Evolutionary conservation across 352 stramenopile species (phyloP).

Genomic region (Pythium monospermum): DNA sequence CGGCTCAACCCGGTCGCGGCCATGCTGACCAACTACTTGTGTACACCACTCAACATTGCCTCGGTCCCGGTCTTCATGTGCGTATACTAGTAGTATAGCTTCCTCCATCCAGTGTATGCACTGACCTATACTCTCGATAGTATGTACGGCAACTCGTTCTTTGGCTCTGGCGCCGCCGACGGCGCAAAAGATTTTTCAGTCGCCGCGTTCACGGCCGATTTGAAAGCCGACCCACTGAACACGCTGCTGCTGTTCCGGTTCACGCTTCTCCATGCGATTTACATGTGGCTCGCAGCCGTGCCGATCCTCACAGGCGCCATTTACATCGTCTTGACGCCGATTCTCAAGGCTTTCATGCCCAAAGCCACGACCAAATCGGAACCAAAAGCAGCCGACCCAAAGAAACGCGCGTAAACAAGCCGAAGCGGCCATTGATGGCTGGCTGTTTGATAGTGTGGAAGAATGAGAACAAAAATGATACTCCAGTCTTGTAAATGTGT

Average conservation of each 20-base stretch:
- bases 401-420: constrained; percentile 36
- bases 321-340: constrained; percentile 61
- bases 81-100: constrained; percentile 10
- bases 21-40: constrained; percentile 82
- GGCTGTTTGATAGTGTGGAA: too few species aligned
- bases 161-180: constrained; percentile 31
- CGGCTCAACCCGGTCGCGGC: constrained; percentile 72
- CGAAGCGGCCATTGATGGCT: too few species aligned
- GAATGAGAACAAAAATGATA: too few species aligned
- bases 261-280: constrained; percentile 72
- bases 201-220: constrained; percentile 53
- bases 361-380: constrained; percentile 24
- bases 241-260: constrained; percentile 77
- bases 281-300: constrained; percentile 69
- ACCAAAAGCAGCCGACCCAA: constrained; percentile 17
- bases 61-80: constrained; percentile 77
- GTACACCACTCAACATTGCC: constrained; percentile 74
- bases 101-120: background rate
- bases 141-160: constrained; percentile 55
- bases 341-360: constrained; percentile 63
- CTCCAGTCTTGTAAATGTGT: too few species aligned
- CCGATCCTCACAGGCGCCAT: constrained; percentile 54
- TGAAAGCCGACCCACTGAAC: constrained; percentile 69
- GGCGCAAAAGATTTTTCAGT: constrained; percentile 62
- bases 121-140: constrained; percentile 17